Percentiles rank a stretch among this genome's conserved stretches.
phyloP scores from a whole-genome alignment of 1,284 basidiomycete species.

The Ustilago bromivora region DNA sequence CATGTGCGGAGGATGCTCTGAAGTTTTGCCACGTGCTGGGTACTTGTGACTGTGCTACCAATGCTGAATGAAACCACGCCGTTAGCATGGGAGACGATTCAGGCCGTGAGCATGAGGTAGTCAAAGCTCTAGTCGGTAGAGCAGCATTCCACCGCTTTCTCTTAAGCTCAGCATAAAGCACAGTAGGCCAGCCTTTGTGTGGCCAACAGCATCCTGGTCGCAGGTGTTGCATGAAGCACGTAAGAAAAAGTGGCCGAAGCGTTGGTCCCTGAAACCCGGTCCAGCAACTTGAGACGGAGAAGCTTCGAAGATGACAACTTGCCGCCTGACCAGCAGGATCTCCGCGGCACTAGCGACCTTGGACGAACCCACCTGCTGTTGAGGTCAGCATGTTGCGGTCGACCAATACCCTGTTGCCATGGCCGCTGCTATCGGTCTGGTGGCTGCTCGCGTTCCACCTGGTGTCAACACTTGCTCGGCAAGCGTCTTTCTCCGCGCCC shows the following conservation, averaged over 20 bases:
- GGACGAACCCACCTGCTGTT: not conserved
- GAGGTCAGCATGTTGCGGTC: not conserved
- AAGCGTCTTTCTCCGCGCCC: conserved; percentile 17
- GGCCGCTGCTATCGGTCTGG: not conserved
- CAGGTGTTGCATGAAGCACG: not conserved
- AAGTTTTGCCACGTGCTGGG: too few relatives aligned
- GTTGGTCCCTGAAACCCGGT: not conserved
- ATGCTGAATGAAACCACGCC: too few relatives aligned
- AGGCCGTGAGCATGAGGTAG: too few relatives aligned
- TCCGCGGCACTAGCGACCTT: not conserved
- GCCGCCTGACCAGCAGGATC: not conserved
- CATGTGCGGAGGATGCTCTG: not conserved
- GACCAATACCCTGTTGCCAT: not conserved
- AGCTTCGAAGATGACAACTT: not conserved
- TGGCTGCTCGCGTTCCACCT: not conserved
- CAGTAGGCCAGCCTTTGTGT: too few relatives aligned
- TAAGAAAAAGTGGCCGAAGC: conserved; percentile 2
- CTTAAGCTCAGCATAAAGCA: too few relatives aligned
- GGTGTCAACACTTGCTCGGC: not conserved
- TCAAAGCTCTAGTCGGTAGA: too few relatives aligned
- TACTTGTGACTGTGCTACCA: too few relatives aligned
- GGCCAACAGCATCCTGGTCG: too few relatives aligned
- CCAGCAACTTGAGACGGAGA: not conserved
- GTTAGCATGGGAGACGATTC: too few relatives aligned
- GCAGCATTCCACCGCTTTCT: too few relatives aligned